These are phyloP conservation scores for Kodamaea restingae DNA, from an alignment of 805 yeast species.

Conservation along the genomic window DNA sequence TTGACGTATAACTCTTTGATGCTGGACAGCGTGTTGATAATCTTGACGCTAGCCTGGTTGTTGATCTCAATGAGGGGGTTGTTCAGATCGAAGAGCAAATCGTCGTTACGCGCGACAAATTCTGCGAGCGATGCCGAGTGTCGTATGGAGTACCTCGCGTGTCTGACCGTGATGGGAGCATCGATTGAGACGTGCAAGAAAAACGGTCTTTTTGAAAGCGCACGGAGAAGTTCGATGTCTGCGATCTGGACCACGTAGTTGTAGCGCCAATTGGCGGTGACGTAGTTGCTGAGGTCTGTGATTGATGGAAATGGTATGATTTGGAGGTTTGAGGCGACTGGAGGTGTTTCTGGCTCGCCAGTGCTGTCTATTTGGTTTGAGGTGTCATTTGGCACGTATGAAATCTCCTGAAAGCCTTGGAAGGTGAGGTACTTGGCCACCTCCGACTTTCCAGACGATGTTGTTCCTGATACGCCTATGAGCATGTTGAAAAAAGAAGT, in stretches of 20 bases:
- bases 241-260: slow-evolving; percentile 57
- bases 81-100: slow-evolving; percentile 39
- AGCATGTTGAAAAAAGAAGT: slow-evolving; percentile 49
- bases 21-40: slow-evolving; percentile 37
- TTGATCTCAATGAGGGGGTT: slow-evolving; percentile 56
- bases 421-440: slow-evolving; percentile 53
- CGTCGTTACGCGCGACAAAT: slow-evolving; percentile 35
- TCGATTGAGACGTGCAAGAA: slow-evolving; percentile 76
- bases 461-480: slow-evolving; percentile 70
- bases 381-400: background rate
- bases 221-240: slow-evolving; percentile 39
- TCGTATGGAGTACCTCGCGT: slow-evolving; percentile 26
- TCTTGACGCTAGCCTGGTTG: slow-evolving; percentile 49
- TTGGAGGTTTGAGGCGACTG: too few species aligned
- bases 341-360: too few species aligned
- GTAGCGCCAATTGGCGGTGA: slow-evolving; percentile 62
- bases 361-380: too few species aligned
- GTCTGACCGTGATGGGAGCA: slow-evolving; percentile 58
- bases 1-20: slow-evolving; percentile 33
- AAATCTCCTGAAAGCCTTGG: slow-evolving; percentile 45
- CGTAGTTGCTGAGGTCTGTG: slow-evolving; percentile 50
- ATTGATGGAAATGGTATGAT: background rate
- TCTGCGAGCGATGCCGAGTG: slow-evolving; percentile 17
- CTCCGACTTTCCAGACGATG: slow-evolving; percentile 62
- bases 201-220: slow-evolving; percentile 68